Conservation (phyloP, 2,329 filamentous ascomycete genomes). For the Trichophyton equinum region DNA sequence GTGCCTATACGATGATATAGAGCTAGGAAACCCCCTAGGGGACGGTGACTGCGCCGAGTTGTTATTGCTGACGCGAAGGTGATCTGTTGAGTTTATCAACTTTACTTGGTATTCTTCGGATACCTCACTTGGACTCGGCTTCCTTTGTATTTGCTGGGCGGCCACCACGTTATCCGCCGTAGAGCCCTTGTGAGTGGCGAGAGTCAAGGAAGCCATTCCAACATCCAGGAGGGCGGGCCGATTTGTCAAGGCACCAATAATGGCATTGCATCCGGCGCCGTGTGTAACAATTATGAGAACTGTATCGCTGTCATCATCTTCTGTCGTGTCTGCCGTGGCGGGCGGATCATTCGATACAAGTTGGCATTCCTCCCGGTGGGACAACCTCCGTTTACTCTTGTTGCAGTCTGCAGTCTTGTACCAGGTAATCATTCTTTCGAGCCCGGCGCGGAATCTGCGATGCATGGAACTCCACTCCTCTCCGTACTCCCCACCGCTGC, state of each 20-base stretch:
- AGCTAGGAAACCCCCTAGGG: slow-evolving; percentile 14
- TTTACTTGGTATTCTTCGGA: slow-evolving; percentile 45
- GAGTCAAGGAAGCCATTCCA: slow-evolving; percentile 76
- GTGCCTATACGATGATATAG: slow-evolving; percentile 24
- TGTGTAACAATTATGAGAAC: slow-evolving; percentile 85
- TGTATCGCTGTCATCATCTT: slow-evolving; percentile 56
- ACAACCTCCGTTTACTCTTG: background rate
- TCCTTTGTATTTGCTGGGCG: slow-evolving; percentile 4
- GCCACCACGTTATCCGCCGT: background rate
- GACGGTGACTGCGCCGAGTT: slow-evolving; percentile 16
- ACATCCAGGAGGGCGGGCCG: slow-evolving; percentile 87
- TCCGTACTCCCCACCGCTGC: slow-evolving; percentile 71
- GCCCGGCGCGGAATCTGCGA: slow-evolving; percentile 66
- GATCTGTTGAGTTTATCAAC: slow-evolving; percentile 48
- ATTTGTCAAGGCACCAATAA: slow-evolving; percentile 83
- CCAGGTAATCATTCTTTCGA: slow-evolving; percentile 72
- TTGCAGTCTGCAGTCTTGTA: slow-evolving; percentile 46
- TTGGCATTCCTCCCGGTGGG: slow-evolving; percentile 21
- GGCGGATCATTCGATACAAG: slow-evolving; percentile 14
- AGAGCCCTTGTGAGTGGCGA: slow-evolving; percentile 52
- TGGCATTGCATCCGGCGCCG: slow-evolving; percentile 86
- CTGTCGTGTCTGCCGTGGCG: slow-evolving; percentile 27
- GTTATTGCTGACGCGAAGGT: slow-evolving; percentile 40
- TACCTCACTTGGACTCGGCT: slow-evolving; percentile 16
- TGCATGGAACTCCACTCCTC: slow-evolving; percentile 98